Evolutionary conservation across 208 protist species (phyloP), one percentile per base, ranked within the genome.

Genomic region (Acanthamoeba sp.): DNA sequence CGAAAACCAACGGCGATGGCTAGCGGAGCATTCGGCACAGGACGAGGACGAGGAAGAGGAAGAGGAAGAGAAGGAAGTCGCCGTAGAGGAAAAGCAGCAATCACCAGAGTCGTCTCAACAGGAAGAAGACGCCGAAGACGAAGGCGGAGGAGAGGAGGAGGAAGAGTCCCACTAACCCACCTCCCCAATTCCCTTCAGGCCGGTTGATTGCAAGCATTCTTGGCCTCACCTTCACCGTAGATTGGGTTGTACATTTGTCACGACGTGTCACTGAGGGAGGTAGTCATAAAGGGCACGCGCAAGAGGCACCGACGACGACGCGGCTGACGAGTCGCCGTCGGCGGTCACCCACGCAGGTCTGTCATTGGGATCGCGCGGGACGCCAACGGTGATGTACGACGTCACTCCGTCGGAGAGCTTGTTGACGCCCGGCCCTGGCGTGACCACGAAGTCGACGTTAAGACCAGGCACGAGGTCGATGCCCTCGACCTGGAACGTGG

Each of bases 41-140:
- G 78, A 59, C 6, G 32, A 87, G 27, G 40, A 87, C 6, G 78
- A 87, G 18, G 40, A 87, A 87, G 78, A 87, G 22, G 78, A 87
- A 38, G 45, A 87, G 16, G n/a, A 87, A 87, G 78, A 45, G 40
- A 6, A 34, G 9, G 27, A 87, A n/a, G 40, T 7, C 20, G 78
- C 24, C 9, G 40, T 12, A 87, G 78, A 87, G n/a, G 40, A 87
- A n/a, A n/a, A n/a, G n/a, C n/a, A n/a, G n/a, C n/a, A n/a, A n/a
- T n/a, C n/a, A n/a, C n/a, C n/a, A n/a, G n/a, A n/a, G n/a, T n/a
- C n/a, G n/a, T n/a, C n/a, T n/a, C n/a, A n/a, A n/a, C n/a, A n/a
- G n/a, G n/a, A n/a, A n/a, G n/a, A n/a, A n/a, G n/a, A n/a, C n/a
- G n/a, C n/a, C n/a, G n/a, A n/a, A n/a, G n/a, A n/a, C n/a, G n/a